These are phyloP conservation scores for Allium cepa DNA, from an alignment of 106 monocot species.

Conservation along the genomic window DNA sequence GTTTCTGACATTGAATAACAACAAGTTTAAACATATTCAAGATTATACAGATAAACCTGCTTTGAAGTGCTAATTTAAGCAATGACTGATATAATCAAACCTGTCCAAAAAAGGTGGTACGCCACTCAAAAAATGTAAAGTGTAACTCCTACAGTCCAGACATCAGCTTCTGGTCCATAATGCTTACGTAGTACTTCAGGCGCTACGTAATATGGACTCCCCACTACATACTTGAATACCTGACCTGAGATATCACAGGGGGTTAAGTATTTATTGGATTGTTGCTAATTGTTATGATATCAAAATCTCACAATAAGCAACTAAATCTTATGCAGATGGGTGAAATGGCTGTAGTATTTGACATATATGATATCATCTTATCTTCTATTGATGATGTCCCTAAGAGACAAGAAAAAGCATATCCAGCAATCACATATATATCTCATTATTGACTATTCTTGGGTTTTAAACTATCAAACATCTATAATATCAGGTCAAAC, in stretches of 20 bases:
- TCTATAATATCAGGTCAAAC: no score
- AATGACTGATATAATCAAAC: slow-evolving; percentile 7
- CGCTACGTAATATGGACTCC: slow-evolving; percentile 80
- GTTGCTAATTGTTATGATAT: neutral
- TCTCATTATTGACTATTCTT: no score
- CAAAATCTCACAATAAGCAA: no score
- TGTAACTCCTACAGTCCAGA: slow-evolving; percentile 76
- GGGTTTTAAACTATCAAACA: no score
- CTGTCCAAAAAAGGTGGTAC: slow-evolving; percentile 80
- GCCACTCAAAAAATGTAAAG: slow-evolving; percentile 64
- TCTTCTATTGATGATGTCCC: no score
- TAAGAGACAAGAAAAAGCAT: no score
- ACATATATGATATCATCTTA: no score
- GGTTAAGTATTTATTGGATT: neutral
- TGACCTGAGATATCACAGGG: slow-evolving; percentile 34
- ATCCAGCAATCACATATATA: no score
- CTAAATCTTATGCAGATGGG: no score
- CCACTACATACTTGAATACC: slow-evolving; percentile 61
- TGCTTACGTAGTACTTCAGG: slow-evolving; percentile 67
- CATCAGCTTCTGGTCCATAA: slow-evolving; percentile 71
- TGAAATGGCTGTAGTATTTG: no score
- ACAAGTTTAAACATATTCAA: neutral
- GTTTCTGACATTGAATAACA: slow-evolving; percentile 30
- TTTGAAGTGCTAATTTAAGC: neutral
- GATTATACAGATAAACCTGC: neutral